These are phyloP conservation scores for Gossypium stocksii DNA, from an alignment of 345 rosid species.

Conservation along the genomic window DNA sequence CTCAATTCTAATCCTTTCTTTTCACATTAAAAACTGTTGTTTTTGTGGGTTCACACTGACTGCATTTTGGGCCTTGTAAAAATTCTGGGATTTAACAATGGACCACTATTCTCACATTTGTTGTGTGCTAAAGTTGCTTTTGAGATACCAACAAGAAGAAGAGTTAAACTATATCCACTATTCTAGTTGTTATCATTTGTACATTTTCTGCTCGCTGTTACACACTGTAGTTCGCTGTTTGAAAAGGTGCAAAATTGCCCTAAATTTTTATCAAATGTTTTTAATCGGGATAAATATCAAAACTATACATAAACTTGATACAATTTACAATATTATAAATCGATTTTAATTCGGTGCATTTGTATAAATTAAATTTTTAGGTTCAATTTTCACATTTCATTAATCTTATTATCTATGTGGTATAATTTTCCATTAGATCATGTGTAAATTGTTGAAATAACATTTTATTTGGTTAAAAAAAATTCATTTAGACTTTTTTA, in stretches of 20 bases:
- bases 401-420: no score
- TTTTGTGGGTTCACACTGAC: background rate
- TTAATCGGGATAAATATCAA: background rate
- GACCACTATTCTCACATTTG: background rate
- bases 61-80: background rate
- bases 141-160: background rate
- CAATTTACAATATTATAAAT: no score
- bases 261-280: background rate
- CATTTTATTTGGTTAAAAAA: no score
- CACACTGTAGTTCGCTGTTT: background rate
- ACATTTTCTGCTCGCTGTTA: background rate
- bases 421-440: no score
- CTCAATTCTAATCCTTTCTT: background rate
- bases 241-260: background rate
- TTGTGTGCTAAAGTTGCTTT: no score
- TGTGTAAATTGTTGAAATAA: no score
- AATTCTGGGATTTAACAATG: background rate
- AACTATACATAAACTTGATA: no score
- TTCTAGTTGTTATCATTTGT: background rate
- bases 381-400: no score
- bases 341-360: no score
- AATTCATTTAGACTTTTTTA: no score
- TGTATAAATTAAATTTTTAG: no score
- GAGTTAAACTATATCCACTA: no score
- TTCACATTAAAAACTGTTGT: background rate